Evolutionary conservation across 129 eudicot genomes (phyloP).

Genomic region (Arctium lappa): DNA sequence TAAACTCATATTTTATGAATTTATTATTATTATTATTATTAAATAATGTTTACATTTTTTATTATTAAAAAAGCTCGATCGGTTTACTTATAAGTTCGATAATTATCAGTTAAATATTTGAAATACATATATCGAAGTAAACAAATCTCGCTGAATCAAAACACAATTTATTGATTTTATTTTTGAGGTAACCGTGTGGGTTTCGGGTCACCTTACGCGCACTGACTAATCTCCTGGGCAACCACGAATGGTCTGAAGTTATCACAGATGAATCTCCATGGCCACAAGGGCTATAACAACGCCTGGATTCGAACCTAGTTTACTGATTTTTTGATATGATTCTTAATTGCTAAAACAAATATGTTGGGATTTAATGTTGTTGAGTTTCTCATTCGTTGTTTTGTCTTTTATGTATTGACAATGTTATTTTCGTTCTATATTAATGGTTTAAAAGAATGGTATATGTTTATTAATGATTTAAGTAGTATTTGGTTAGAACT

Average conservation of each 20-base stretch:
- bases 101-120: background rate
- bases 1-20: background rate
- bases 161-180: no score
- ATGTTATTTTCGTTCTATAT: no score
- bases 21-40: background rate
- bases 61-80: no score
- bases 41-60: background rate
- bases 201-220: no score
- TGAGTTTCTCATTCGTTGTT: background rate
- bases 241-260: no score
- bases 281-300: no score
- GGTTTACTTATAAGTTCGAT: background rate
- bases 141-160: background rate
- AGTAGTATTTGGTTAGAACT: no score
- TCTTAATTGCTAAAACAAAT: background rate
- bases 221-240: no score
- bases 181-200: no score
- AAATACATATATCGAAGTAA: background rate
- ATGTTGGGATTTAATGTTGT: background rate
- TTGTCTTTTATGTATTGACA: background rate
- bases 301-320: no score
- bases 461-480: no score
- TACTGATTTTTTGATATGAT: background rate
- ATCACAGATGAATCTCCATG: no score
- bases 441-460: background rate